phyloP scores from a whole-genome alignment of 139 green algal genomes.

The Diplosphaera chodatii region DNA sequence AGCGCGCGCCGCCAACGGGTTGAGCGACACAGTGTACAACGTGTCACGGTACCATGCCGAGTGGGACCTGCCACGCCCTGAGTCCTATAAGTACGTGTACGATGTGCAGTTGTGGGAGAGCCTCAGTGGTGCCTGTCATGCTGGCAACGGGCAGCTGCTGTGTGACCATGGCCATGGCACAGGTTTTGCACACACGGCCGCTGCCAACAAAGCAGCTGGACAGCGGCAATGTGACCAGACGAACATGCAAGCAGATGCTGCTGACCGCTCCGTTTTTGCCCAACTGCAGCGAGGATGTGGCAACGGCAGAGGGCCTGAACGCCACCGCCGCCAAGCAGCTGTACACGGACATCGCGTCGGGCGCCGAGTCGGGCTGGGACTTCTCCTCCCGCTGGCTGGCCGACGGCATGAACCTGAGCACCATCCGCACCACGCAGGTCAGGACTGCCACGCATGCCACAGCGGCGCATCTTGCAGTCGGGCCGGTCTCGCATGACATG shows the following conservation, averaged over 20 bases:
- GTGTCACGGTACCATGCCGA: slow-evolving; percentile 75
- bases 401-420: slow-evolving; percentile 34
- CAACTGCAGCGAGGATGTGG: slow-evolving; percentile 47
- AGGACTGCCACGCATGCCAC: too few relatives aligned
- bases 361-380: slow-evolving; percentile 90
- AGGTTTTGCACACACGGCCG: too few relatives aligned
- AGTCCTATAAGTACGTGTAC: slow-evolving; percentile 59
- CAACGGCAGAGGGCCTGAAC: slow-evolving; percentile 5
- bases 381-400: slow-evolving; percentile 77
- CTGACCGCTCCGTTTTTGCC: too few relatives aligned
- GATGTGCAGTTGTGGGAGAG: not conserved
- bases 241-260: too few relatives aligned
- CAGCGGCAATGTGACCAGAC: too few relatives aligned
- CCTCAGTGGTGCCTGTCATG: too few relatives aligned
- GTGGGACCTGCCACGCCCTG: slow-evolving; percentile 66
- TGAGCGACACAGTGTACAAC: slow-evolving; percentile 14
- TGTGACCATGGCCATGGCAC: too few relatives aligned
- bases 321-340: slow-evolving; percentile 21
- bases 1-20: slow-evolving; percentile 16
- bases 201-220: too few relatives aligned
- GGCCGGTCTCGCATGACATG: too few relatives aligned
- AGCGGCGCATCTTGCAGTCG: too few relatives aligned
- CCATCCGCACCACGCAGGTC: slow-evolving; percentile 64
- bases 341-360: slow-evolving; percentile 74
- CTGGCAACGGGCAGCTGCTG: too few relatives aligned